phyloP scores from a whole-genome alignment of 164 flowering plant species.

The Brasenia schreberi region DNA sequence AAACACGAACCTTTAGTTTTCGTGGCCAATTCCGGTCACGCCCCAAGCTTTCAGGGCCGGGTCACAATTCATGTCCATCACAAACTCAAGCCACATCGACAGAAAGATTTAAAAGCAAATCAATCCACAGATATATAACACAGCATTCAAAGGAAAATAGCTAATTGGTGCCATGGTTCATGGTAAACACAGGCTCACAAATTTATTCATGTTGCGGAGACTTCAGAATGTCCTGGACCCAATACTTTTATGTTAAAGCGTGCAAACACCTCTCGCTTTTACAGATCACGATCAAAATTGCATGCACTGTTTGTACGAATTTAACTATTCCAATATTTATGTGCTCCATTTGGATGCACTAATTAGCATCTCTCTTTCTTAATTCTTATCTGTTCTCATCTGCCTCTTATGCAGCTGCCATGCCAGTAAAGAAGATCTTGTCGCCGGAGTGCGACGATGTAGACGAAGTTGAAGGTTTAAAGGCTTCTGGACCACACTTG shows the following conservation, averaged over 20 bases:
- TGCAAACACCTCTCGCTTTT: neutral
- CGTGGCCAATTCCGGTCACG: no score
- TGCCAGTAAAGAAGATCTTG: slow-evolving; percentile 44
- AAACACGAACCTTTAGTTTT: no score
- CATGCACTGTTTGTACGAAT: neutral
- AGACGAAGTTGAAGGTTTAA: slow-evolving; percentile 27
- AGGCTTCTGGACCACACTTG: slow-evolving; percentile 42
- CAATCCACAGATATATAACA: no score
- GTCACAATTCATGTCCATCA: no score
- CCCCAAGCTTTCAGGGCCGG: no score
- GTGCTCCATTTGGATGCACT: neutral
- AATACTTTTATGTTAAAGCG: neutral
- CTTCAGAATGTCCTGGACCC: neutral
- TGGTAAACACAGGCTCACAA: neutral
- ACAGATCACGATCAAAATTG: neutral
- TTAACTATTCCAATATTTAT: neutral
- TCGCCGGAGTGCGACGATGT: slow-evolving; percentile 25
- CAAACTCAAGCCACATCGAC: no score
- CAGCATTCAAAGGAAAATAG: no score
- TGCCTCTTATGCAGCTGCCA: slow-evolving; percentile 29
- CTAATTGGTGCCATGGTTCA: no score
- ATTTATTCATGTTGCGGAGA: neutral
- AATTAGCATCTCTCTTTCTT: neutral
- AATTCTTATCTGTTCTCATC: neutral
- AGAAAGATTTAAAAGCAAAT: no score